Conservation (phyloP, 106 monocot genomes). For the Acorus gramineus region DNA sequence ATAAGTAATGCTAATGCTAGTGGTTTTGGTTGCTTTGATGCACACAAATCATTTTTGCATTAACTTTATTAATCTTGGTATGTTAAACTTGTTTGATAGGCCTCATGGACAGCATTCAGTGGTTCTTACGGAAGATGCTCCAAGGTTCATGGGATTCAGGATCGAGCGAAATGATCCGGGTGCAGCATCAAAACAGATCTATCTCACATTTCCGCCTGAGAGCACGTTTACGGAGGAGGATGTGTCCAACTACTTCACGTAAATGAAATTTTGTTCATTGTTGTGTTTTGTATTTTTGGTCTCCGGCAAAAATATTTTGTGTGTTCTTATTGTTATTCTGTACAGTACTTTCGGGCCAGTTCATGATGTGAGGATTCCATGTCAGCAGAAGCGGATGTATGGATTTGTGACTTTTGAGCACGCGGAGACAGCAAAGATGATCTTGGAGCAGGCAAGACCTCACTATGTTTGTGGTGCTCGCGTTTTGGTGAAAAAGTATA, state of each 20-base stretch:
- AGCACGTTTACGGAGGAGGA: constrained; percentile 74
- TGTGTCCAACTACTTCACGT: constrained; percentile 72
- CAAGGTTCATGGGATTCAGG: constrained; percentile 33
- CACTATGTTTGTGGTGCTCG: constrained; percentile 64
- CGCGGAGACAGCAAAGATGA: constrained; percentile 41
- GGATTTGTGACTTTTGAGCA: constrained; percentile 64
- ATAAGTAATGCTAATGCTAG: constrained; percentile 42
- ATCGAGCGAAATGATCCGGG: constrained; percentile 19
- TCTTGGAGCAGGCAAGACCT: constrained; percentile 41
- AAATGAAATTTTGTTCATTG: constrained; percentile 2
- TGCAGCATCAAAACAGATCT: constrained; percentile 52
- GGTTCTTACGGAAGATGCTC: constrained; percentile 38
- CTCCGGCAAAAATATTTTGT: no score
- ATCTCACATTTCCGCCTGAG: constrained; percentile 80
- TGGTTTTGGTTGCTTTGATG: no score
- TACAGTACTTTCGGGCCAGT: constrained; percentile 32
- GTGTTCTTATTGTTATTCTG: no score
- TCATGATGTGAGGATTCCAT: constrained; percentile 76
- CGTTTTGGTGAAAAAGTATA: constrained; percentile 72
- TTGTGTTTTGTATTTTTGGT: no score
- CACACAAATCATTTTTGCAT: no score
- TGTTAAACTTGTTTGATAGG: constrained; percentile 10
- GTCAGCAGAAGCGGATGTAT: constrained; percentile 71
- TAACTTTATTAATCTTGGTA: no score
- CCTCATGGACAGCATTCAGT: constrained; percentile 75